Conservation (phyloP, 352 stramenopile species). For the Phytophthora aleatoria region DNA sequence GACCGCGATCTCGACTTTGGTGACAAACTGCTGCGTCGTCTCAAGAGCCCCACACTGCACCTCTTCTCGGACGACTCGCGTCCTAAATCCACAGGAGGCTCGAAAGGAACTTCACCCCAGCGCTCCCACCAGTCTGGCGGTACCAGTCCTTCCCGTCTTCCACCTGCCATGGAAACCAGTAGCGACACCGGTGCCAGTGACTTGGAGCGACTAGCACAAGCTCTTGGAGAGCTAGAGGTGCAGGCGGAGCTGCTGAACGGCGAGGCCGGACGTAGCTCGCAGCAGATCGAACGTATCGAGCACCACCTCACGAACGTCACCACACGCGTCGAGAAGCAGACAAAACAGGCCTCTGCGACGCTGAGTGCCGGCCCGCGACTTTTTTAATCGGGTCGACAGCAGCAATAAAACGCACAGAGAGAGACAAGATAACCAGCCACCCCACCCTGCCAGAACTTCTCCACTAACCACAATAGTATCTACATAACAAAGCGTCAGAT, state of each 20-base stretch:
- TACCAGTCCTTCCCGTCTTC: constrained; percentile 19
- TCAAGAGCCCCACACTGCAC: constrained; percentile 74
- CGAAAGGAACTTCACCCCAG: constrained; percentile 23
- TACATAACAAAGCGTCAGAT: background rate
- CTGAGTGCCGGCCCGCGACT: constrained; percentile 45
- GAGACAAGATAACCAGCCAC: background rate
- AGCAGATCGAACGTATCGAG: constrained; percentile 78
- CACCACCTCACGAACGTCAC: constrained; percentile 70
- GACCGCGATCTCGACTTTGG: constrained; percentile 71
- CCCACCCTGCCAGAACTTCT: background rate
- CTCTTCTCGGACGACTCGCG: constrained; percentile 62
- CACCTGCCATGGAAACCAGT: constrained; percentile 19
- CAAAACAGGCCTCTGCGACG: constrained; percentile 56
- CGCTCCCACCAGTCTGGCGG: constrained; percentile 18
- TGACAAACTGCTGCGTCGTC: constrained; percentile 73
- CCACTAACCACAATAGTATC: background rate
- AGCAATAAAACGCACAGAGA: background rate
- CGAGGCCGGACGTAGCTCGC: constrained; percentile 67
- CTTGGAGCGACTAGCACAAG: constrained; percentile 61
- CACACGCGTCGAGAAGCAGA: constrained; percentile 72
- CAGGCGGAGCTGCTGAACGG: constrained; percentile 71
- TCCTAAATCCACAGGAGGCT: constrained; percentile 13
- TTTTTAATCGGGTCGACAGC: constrained; percentile 34
- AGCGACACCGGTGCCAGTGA: constrained; percentile 44
- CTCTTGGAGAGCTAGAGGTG: constrained; percentile 71